A percentile compares a stretch with the other conserved stretches of the same genome.
phyloP scores from a whole-genome alignment of 768 basidiomycete species.

The Boletus rubroflammeus region DNA sequence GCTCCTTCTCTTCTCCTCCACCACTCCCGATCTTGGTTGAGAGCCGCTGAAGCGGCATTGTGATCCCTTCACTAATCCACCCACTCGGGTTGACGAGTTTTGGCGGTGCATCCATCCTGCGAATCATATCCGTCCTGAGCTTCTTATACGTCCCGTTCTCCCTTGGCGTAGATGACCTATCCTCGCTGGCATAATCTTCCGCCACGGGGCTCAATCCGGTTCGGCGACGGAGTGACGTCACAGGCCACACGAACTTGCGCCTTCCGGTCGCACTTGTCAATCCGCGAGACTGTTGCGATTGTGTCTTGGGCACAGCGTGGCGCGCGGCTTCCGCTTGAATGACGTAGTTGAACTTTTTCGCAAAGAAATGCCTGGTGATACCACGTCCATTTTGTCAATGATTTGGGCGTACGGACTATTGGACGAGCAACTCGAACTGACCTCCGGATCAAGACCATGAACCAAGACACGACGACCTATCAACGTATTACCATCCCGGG shows the following conservation, averaged over 20 bases:
- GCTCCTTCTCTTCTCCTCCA: constrained; percentile 3
- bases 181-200: constrained; percentile 20
- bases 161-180: constrained; percentile 9
- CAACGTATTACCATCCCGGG: background rate
- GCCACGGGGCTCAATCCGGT: constrained; percentile 24
- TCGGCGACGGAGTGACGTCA: constrained; percentile 33
- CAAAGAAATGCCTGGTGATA: constrained; percentile 60
- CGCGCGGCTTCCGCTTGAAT: constrained; percentile 42
- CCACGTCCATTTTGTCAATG: background rate
- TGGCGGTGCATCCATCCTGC: constrained; percentile 64
- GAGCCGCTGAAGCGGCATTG: constrained; percentile 23
- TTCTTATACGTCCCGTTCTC: constrained; percentile 28
- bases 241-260: constrained; percentile 25
- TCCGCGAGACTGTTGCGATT: constrained; percentile 20
- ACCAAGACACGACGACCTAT: constrained; percentile 78
- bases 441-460: constrained; percentile 78
- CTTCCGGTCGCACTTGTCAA: constrained; percentile 15
- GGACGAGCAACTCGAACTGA: constrained; percentile 21
- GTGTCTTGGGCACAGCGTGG: constrained; percentile 20
- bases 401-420: no score
- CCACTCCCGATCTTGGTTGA: constrained; percentile 4
- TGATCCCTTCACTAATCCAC: constrained; percentile 51
- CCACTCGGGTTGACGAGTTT: constrained; percentile 74
- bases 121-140: constrained; percentile 72
- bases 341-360: constrained; percentile 60